Evolutionary conservation across 2,329 filamentous ascomycete genomes (phyloP), one percentile per base, ranked within the genome.

Genomic region (Cladobotryum mycophilum): DNA sequence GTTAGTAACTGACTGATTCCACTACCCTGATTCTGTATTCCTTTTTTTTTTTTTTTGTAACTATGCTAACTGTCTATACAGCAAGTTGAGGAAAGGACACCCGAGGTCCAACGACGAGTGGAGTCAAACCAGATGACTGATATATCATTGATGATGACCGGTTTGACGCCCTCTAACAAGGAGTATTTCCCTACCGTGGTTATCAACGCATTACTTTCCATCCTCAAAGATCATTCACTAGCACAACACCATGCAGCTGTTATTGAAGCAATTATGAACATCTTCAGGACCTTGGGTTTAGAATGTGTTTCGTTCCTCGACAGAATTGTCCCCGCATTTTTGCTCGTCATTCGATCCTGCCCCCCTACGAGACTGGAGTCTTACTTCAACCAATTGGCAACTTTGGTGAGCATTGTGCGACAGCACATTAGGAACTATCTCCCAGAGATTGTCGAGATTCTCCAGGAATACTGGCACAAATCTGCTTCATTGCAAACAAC

Each of bases 161-260:
- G 95, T 13, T 76, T 96, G 38, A 97, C 91, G 1, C 95, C 93
- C 0, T 97, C 92, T 0, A 96, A 89, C 63, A 96, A 99, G 64
- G 93, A 99, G 61, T 99, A 99, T 68, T 99, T 96, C 64, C 93
- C 93, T 1, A 99, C 93, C 0, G 90, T 99, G 15, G 93, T 96
- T 43, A 96, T 99, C 65, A 96, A 96, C 61, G 95, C 93, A 2
- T 78, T 99, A 11, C 83, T 99, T 61, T 86, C 90, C 51, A 91
- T 99, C 58, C 72, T 99, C 35, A 95, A 92, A 61, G 93, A 99
- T 60, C 84, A 85, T 22, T 97, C 93, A 0, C 76, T 99, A 4
- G 82, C 86, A 12, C 88, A 95, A 62, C 92, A 96, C 61, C 95
- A 99, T 62, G 92, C 90, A 4, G 84, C 86, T 11, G 92, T 97